These are phyloP conservation scores for Chlorella sp. DNA, from an alignment of 139 green algal species.

Conservation along the genomic window DNA sequence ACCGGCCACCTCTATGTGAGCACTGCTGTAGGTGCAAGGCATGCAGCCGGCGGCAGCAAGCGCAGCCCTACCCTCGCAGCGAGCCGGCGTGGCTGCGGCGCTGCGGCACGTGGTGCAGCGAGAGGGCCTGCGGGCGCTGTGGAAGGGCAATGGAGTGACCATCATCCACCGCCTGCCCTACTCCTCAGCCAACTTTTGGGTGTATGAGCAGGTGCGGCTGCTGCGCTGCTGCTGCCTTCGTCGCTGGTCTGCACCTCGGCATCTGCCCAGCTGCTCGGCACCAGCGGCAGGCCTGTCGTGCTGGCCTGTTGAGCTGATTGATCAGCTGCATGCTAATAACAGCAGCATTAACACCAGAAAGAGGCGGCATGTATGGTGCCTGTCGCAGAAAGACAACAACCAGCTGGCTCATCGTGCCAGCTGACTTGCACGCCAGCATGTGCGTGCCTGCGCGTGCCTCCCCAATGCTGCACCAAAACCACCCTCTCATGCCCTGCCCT, in stretches of 20 bases:
- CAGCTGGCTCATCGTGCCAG: no score
- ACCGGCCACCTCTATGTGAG: neutral
- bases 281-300: no score
- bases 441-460: no score
- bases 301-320: no score
- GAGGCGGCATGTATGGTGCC: no score
- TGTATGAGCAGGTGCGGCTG: constrained; percentile 79
- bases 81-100: constrained; percentile 36
- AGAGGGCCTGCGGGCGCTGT: constrained; percentile 89
- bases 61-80: neutral
- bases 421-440: no score
- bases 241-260: neutral
- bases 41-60: constrained; percentile 1
- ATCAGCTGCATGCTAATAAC: no score
- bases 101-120: constrained; percentile 58
- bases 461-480: no score
- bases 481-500: no score
- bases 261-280: no score
- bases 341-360: no score
- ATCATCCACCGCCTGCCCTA: constrained; percentile 96
- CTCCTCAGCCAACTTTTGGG: constrained; percentile 94
- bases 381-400: no score
- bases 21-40: neutral
- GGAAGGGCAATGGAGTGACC: constrained; percentile 93
- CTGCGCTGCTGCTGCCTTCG: neutral